Base-by-base conservation (phyloP, 805 yeast species). In the Candida anglica region DNA sequence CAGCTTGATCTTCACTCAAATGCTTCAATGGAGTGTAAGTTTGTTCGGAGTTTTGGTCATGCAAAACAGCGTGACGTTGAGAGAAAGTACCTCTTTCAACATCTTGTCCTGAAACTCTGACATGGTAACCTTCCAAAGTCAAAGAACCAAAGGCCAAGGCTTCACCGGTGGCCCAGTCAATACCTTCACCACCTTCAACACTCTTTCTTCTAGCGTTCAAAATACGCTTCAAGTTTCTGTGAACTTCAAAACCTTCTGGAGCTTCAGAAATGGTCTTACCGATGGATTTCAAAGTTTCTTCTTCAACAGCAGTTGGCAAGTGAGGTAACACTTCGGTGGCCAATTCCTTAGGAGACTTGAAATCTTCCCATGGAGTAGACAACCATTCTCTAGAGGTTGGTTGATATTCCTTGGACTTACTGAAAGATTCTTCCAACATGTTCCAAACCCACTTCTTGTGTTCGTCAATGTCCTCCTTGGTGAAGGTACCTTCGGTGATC, bases 61-160 rank as follows among this genome's bases (percentile, higher is more conserved):
- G 98, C 62, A 93, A 73, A 30, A 93, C 97, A 39, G 98, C 91
- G 60, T 93, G 99, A 71, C 99, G 91, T 73, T 93, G 99, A 36
- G 98, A 93, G 77, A 93, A 91, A 26, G 99, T 93, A 74, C 99
- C 99, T 79, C 99, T 88, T 77, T 93, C 98, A 47, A 93, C 98
- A 77, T 93, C 99, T 74, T 93, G 98, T 62, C 99, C 99, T 30
- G 96, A 86, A 33, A 93, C 84, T 74, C 99, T 86, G 40, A 93
- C 94, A 53, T 91, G 95, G 69, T 82, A 84, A 45, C 98, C 98
- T 69, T 93, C 99, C 54, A 80, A 60, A 35, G 81, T 82, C 48
- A 93, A 73, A 33, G 97, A 79, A 56, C 98, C 99, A 53, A 82
- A 91, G 14, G 98, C 98, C 51, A 93, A 79, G 30, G 98, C 98